Evolutionary conservation across 148 eudicot genomes (phyloP).

Genomic region (Gaultheria prostrata): DNA sequence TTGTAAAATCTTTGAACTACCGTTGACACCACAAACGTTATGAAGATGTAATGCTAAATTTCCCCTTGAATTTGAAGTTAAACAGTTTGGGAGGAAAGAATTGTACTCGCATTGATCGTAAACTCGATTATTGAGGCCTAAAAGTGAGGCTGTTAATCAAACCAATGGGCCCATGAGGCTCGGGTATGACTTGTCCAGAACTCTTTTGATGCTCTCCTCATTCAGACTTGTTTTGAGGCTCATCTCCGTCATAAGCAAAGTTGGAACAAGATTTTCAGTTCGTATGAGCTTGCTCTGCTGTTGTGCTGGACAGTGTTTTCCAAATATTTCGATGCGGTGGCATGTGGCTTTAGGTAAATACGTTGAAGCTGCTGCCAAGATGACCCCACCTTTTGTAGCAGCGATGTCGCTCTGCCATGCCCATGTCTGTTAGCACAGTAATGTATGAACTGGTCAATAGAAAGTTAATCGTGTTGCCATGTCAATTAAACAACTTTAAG

Average conservation of each 20-base stretch:
- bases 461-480: not conserved
- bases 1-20: not conserved
- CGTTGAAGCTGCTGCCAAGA: not conserved
- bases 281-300: not conserved
- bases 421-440: not conserved
- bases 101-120: not conserved
- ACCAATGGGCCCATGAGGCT: not conserved
- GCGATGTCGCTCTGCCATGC: not conserved
- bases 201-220: not conserved
- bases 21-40: not conserved
- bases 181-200: not conserved
- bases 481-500: not conserved
- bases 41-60: not conserved
- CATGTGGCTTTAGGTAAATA: not conserved
- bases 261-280: not conserved
- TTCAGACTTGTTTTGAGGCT: not conserved
- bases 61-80: not conserved
- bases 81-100: not conserved
- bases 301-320: not conserved
- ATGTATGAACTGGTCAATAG: not conserved
- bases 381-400: not conserved
- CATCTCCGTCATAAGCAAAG: not conserved
- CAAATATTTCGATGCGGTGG: not conserved
- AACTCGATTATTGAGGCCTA: not conserved
- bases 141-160: not conserved